These are phyloP conservation scores for Citrullus mucosospermus DNA, from an alignment of 306 rosid genomes.

Conservation along the genomic window DNA sequence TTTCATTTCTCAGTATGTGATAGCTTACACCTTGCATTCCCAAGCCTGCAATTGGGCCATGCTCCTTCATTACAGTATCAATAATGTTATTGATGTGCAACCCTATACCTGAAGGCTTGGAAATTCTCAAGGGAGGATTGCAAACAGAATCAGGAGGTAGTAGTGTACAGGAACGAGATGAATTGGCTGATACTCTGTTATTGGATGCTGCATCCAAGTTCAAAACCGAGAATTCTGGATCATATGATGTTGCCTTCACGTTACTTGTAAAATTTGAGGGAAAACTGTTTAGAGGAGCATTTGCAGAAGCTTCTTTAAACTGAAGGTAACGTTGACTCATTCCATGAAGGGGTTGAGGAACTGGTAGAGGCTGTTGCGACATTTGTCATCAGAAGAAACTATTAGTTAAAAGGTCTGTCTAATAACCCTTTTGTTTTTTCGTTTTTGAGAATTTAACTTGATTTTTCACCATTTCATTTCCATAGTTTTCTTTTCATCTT, in stretches of 20 bases:
- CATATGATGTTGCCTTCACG: constrained; percentile 3
- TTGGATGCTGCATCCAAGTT: background rate
- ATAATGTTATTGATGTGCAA: no score
- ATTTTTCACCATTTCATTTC: no score
- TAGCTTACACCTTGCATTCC: background rate
- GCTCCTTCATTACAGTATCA: no score
- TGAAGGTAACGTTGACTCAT: constrained; percentile 39
- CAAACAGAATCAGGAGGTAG: constrained; percentile 19
- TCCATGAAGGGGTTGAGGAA: background rate
- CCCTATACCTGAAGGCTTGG: constrained; percentile 36
- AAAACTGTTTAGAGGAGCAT: constrained; percentile 10
- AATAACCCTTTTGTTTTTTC: no score
- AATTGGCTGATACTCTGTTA: background rate
- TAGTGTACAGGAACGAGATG: constrained; percentile 15
- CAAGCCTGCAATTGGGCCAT: constrained; percentile 13
- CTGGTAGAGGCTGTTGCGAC: background rate
- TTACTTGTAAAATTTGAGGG: constrained; percentile 7
- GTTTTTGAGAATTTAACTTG: no score
- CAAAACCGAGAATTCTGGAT: background rate
- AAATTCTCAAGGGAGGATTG: constrained; percentile 16
- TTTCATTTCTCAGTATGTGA: no score
- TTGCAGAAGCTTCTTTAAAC: constrained; percentile 31
- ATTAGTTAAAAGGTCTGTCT: background rate
- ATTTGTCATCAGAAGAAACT: background rate
- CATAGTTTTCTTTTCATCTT: no score